Percentiles rank a stretch among this genome's conserved stretches.
phyloP scores from a whole-genome alignment of 495 filamentous ascomycete genomes.

The Penicillium coffeae region DNA sequence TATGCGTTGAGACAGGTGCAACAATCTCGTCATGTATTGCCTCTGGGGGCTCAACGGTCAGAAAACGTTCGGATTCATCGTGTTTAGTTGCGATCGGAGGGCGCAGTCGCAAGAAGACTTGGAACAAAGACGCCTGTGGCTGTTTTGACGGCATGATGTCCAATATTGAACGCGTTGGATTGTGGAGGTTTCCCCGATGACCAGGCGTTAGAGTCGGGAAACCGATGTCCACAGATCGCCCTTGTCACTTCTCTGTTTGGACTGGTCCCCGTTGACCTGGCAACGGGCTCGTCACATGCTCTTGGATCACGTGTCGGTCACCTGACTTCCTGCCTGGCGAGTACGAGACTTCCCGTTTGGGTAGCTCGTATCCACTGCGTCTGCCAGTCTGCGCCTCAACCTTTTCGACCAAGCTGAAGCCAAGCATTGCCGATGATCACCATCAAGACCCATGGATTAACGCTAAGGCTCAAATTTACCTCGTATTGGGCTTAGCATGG shows the following conservation, averaged over 20 bases:
- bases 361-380: background rate
- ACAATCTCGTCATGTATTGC: slow-evolving; percentile 30
- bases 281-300: slow-evolving; percentile 8
- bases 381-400: too few relatives aligned
- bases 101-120: slow-evolving; percentile 88
- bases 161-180: slow-evolving; percentile 3
- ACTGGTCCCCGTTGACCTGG: slow-evolving; percentile 11
- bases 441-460: background rate
- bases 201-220: slow-evolving; percentile 3
- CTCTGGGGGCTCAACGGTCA: slow-evolving; percentile 65
- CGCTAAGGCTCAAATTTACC: background rate
- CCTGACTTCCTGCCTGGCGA: background rate
- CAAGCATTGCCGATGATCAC: background rate
- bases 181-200: slow-evolving; percentile 12
- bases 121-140: slow-evolving; percentile 65
- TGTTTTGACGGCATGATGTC: slow-evolving; percentile 35
- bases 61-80: slow-evolving; percentile 61
- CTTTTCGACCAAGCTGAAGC: background rate
- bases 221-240: slow-evolving; percentile 17
- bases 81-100: slow-evolving; percentile 53
- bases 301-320: too few relatives aligned
- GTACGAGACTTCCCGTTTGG: background rate
- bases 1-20: slow-evolving; percentile 62
- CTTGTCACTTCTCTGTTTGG: slow-evolving; percentile 10
- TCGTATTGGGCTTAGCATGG: background rate